Evolutionary conservation across 2,329 filamentous ascomycete species (phyloP).

Genomic region (Fusarium pilosicola): DNA sequence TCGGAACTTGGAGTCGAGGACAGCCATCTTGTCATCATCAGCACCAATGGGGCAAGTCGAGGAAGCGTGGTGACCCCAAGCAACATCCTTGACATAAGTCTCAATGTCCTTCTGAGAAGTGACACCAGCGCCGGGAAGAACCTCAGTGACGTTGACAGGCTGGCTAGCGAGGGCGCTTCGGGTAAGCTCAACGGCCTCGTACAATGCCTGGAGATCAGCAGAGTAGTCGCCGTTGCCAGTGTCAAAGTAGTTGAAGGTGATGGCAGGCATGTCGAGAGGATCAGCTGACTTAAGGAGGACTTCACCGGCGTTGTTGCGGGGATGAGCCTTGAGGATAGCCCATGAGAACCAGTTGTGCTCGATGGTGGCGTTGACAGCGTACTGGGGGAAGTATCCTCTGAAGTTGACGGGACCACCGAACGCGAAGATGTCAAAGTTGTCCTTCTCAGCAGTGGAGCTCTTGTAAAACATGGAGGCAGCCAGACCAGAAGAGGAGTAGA

Average conservation of each 20-base stretch:
- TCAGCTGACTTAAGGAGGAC: constrained; percentile 70
- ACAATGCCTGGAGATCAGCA: constrained; percentile 62
- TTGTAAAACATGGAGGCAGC: constrained; percentile 57
- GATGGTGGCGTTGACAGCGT: constrained; percentile 56
- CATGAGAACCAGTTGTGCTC: constrained; percentile 55
- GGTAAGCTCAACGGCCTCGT: constrained; percentile 64
- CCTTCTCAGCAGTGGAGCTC: constrained; percentile 49
- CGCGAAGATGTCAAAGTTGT: constrained; percentile 62
- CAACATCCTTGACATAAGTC: constrained; percentile 44
- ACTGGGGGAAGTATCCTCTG: constrained; percentile 66
- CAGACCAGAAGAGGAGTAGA: constrained; percentile 60
- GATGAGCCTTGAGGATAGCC: constrained; percentile 67
- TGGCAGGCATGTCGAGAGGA: constrained; percentile 70
- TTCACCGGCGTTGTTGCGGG: constrained; percentile 69
- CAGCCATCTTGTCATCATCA: constrained; percentile 49
- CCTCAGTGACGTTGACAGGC: constrained; percentile 35
- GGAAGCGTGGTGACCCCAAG: constrained; percentile 50
- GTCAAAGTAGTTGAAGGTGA: constrained; percentile 71
- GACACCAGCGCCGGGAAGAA: constrained; percentile 26
- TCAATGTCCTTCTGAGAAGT: constrained; percentile 31
- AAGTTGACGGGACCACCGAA: constrained; percentile 66
- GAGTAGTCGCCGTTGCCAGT: constrained; percentile 58
- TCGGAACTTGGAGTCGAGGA: constrained; percentile 60
- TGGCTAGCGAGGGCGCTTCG: constrained; percentile 53
- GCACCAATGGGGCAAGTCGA: constrained; percentile 49